phyloP scores from a whole-genome alignment of 495 filamentous ascomycete genomes.

The Evernia prunastri region DNA sequence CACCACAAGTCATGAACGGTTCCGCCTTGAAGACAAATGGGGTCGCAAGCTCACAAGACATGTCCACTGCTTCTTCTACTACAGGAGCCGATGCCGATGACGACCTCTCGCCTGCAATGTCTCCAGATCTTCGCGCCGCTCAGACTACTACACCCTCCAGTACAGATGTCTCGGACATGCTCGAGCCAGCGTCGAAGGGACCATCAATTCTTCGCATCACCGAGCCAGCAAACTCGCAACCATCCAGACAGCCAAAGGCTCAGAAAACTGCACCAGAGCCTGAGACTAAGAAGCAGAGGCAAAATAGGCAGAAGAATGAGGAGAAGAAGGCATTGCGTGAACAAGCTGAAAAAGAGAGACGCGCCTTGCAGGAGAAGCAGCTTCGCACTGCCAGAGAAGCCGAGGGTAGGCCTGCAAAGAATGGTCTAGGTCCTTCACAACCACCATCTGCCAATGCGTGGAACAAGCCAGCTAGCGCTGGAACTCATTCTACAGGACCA shows the following conservation, averaged over 20 bases:
- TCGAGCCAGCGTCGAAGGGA: conserved; percentile 60
- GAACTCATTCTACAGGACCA: conserved; percentile 31
- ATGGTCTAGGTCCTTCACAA: conserved; percentile 56
- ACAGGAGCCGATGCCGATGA: conserved; percentile 77
- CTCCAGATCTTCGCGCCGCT: conserved; percentile 51
- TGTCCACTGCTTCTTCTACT: conserved; percentile 58
- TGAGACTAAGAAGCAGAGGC: conserved; percentile 87
- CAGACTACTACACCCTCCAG: conserved; percentile 36
- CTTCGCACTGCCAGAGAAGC: conserved; percentile 69
- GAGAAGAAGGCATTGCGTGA: conserved; percentile 62
- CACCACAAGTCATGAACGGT: conserved; percentile 17
- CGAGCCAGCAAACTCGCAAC: conserved; percentile 48
- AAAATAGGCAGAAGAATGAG: conserved; percentile 77
- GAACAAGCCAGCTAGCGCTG: conserved; percentile 39
- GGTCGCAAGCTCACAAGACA: conserved; percentile 39
- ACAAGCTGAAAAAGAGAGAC: conserved; percentile 66
- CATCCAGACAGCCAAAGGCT: conserved; percentile 50
- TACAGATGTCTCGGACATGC: conserved; percentile 77
- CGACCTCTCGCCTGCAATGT: conserved; percentile 60
- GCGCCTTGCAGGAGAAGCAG: conserved; percentile 68
- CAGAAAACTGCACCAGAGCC: conserved; percentile 53
- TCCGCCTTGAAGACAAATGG: conserved; percentile 31
- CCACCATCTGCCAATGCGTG: conserved; percentile 57
- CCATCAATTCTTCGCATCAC: conserved; percentile 75
- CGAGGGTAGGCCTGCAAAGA: conserved; percentile 67